A percentile compares a stretch with the other conserved stretches of the same genome.
Conservation (phyloP, 257 asterid genomes). For the Nicotiana attenuata region DNA sequence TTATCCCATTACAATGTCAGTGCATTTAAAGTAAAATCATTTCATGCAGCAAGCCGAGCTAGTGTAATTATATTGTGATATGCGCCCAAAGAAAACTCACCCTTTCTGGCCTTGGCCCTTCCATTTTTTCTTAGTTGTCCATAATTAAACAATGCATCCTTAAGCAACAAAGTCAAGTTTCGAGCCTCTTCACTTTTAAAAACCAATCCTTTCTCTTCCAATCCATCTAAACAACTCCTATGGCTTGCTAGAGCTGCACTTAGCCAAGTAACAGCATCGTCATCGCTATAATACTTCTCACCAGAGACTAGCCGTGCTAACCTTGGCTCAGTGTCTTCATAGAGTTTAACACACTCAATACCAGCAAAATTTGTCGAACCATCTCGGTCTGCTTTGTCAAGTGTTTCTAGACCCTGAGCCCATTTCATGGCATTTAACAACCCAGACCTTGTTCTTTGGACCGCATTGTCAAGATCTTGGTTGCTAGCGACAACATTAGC, state of each 20-base stretch:
- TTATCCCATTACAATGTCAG: too few relatives aligned
- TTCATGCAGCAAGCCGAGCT: not conserved
- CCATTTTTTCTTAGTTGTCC: not conserved
- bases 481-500: conserved; percentile 12
- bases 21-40: not conserved
- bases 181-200: conserved; percentile 20
- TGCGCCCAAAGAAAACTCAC: not conserved
- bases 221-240: conserved; percentile 54
- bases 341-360: conserved; percentile 44
- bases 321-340: conserved; percentile 39
- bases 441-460: conserved; percentile 32
- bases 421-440: conserved; percentile 33
- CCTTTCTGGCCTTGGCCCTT: not conserved
- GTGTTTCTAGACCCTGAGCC: conserved; percentile 20
- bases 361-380: conserved; percentile 10
- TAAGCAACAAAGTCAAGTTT: conserved; percentile 32
- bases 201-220: conserved; percentile 25
- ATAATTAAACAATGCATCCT: conserved; percentile 42
- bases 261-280: conserved; percentile 59
- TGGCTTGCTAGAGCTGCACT: conserved; percentile 69
- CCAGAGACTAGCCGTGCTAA: conserved; percentile 30
- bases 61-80: not conserved
- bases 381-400: conserved; percentile 17
- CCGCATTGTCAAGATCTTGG: conserved; percentile 19
- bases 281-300: conserved; percentile 15